These are phyloP conservation scores for Laburnicola sp. DNA, from an alignment of 2,329 filamentous ascomycete genomes.

Conservation along the genomic window DNA sequence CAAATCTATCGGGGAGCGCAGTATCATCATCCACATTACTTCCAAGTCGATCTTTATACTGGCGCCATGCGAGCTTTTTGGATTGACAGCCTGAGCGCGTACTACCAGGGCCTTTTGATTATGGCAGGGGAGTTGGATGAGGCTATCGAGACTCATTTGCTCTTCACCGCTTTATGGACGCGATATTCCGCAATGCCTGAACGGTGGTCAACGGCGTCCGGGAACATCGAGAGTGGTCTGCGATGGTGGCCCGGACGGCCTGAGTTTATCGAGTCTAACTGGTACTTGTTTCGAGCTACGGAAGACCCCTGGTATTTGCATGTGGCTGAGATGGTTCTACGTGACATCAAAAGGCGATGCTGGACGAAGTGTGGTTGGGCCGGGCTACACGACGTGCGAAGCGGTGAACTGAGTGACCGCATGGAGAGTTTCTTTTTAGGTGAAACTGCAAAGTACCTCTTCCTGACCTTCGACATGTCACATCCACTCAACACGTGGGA, in stretches of 20 bases:
- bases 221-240: slow-evolving; percentile 81
- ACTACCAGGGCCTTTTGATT: slow-evolving; percentile 86
- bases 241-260: slow-evolving; percentile 95
- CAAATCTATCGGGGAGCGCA: slow-evolving; percentile 80
- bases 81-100: slow-evolving; percentile 95
- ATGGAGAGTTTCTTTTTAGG: slow-evolving; percentile 99
- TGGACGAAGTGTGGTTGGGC: slow-evolving; percentile 93
- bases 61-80: slow-evolving; percentile 88
- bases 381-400: slow-evolving; percentile 64
- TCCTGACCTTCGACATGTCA: slow-evolving; percentile 80
- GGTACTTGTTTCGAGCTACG: slow-evolving; percentile 92
- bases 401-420: slow-evolving; percentile 84
- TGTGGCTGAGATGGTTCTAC: slow-evolving; percentile 91
- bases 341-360: slow-evolving; percentile 84
- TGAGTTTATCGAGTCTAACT: slow-evolving; percentile 96
- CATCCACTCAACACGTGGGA: slow-evolving; percentile 89
- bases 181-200: slow-evolving; percentile 93
- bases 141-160: slow-evolving; percentile 83
- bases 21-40: slow-evolving; percentile 86
- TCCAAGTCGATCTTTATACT: slow-evolving; percentile 85
- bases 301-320: slow-evolving; percentile 95
- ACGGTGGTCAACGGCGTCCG: slow-evolving; percentile 85
- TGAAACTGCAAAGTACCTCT: slow-evolving; percentile 95
- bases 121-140: slow-evolving; percentile 89
- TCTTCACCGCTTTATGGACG: slow-evolving; percentile 93